phyloP scores from a whole-genome alignment of 2,329 filamentous ascomycete species.

The Fusarium lyarnte region DNA sequence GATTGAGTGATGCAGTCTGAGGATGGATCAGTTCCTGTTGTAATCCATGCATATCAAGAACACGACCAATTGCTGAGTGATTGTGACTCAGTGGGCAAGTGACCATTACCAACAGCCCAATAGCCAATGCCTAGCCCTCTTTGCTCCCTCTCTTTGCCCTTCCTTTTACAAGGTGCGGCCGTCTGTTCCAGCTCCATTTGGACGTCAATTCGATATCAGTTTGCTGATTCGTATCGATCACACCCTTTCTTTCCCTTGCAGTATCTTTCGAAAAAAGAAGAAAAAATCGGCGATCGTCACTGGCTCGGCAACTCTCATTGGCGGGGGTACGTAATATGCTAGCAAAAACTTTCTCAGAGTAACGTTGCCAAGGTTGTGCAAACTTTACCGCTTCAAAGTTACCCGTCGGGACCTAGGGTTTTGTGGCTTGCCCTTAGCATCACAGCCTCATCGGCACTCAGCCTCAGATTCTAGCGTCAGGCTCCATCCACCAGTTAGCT shows the following conservation, averaged over 20 bases:
- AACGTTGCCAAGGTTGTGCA: slow-evolving; percentile 37
- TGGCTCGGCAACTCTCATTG: slow-evolving; percentile 19
- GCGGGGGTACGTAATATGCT: slow-evolving; percentile 8
- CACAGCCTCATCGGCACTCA: slow-evolving; percentile 21
- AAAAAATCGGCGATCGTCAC: slow-evolving; percentile 1
- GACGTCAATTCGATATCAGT: slow-evolving; percentile 4
- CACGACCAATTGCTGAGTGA: slow-evolving; percentile 19
- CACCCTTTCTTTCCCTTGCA: slow-evolving; percentile 21
- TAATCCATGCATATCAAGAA: neutral
- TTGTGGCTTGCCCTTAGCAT: slow-evolving; percentile 28
- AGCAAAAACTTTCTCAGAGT: slow-evolving; percentile 15
- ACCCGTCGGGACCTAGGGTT: slow-evolving; percentile 7
- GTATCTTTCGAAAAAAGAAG: slow-evolving; percentile 2
- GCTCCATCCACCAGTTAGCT: neutral
- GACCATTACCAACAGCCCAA: slow-evolving; percentile 5
- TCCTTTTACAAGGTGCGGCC: slow-evolving; percentile 5
- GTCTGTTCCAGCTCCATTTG: slow-evolving; percentile 12
- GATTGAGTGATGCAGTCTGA: slow-evolving; percentile 9
- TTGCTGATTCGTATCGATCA: slow-evolving; percentile 24
- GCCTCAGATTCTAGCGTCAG: slow-evolving; percentile 16
- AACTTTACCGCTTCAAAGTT: neutral
- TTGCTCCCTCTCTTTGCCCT: slow-evolving; percentile 13
- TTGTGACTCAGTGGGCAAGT: slow-evolving; percentile 30
- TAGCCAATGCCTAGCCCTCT: neutral
- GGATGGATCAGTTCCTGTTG: slow-evolving; percentile 3